Base-by-base conservation (phyloP, 2,329 filamentous ascomycete species). In the Cordyceps tenuipes region DNA sequence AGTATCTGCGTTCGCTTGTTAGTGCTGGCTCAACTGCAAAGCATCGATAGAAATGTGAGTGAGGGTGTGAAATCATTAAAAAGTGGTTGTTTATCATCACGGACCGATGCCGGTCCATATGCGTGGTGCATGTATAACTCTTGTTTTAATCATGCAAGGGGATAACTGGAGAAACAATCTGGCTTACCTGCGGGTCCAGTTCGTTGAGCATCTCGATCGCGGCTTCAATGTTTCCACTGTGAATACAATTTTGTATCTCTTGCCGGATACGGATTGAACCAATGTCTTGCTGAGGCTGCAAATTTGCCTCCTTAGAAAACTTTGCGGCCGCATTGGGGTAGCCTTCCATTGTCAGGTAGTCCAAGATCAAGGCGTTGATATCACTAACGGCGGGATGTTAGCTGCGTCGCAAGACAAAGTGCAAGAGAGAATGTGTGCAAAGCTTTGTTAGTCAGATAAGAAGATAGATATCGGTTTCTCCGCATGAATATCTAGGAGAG, bases 121-220 rank as follows among this genome's bases (percentile, higher is more conserved):
- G 94, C 91, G 94, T 99, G 94, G 94, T 99, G 94, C 94, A 99
- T 99, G 93, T 82, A 96, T 86, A 92, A 88, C 82, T 82, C 79
- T 70, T 73, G 70, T 81, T 90, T 80, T 96, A 96, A 99, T 99
- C 94, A 94, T 92, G 76, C 83, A 81, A 83, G 77, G 62, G 66
- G 63, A 44, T 53, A 21, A 17, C 17, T 41, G 5, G 2, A 57
- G 55, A n/a, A 17, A 12, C 31, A 21, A 48, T 31, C 9, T 31
- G 13, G 71, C 89, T 76, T 86, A 99, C 94, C 83, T 94, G 86
- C 66, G 91, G 89, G 66, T 96, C 90, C 39, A 95, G 77, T 66
- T 96, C 90, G 70, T 97, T 97, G 68, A 99, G 82, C 57, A 86
- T 84, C 64, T 91, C 85, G 63, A 97, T 93, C 5, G 94, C 94